These are phyloP conservation scores for Hydnum rufescens DNA, from an alignment of 768 basidiomycete genomes.

Conservation along the genomic window DNA sequence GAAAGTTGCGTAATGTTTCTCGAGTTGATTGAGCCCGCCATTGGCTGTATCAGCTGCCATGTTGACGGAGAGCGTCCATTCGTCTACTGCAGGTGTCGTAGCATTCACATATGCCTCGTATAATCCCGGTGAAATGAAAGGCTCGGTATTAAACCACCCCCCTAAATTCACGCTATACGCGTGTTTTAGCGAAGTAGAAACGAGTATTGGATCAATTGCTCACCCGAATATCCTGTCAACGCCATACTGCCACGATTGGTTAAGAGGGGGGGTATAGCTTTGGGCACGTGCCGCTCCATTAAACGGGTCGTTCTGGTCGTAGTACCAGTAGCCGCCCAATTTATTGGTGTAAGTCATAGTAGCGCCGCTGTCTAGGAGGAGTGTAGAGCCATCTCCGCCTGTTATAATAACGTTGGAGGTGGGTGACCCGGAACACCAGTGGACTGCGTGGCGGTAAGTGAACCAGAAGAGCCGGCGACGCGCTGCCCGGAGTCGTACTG, in stretches of 20 bases:
- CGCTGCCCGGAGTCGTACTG: conserved; percentile 1
- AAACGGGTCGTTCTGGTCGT: conserved; percentile 53
- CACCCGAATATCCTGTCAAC: conserved; percentile 42
- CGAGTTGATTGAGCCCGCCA: conserved; percentile 40
- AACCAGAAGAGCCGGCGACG: not conserved
- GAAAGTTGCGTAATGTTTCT: conserved; percentile 65
- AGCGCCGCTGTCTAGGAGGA: conserved; percentile 45
- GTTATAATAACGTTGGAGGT: conserved; percentile 14
- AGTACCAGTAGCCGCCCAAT: conserved; percentile 39
- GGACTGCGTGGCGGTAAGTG: conserved; percentile 12
- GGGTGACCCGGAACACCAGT: not conserved
- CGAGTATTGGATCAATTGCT: conserved; percentile 9
- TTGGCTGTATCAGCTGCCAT: conserved; percentile 45
- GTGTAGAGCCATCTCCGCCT: conserved; percentile 50
- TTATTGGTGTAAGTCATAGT: conserved; percentile 59
- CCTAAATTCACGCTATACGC: conserved; percentile 40
- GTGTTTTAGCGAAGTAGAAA: conserved; percentile 7
- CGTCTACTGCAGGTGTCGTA: conserved; percentile 30
- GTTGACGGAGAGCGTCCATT: conserved; percentile 43
- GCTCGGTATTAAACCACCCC: conserved; percentile 60
- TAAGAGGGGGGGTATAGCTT: conserved; percentile 62
- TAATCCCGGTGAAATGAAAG: conserved; percentile 48
- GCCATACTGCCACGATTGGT: conserved; percentile 52
- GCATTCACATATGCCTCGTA: conserved; percentile 37
- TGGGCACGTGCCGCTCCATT: conserved; percentile 56